These are phyloP conservation scores for Lactarius sp. DNA, from an alignment of 768 basidiomycete genomes.

Conservation along the genomic window DNA sequence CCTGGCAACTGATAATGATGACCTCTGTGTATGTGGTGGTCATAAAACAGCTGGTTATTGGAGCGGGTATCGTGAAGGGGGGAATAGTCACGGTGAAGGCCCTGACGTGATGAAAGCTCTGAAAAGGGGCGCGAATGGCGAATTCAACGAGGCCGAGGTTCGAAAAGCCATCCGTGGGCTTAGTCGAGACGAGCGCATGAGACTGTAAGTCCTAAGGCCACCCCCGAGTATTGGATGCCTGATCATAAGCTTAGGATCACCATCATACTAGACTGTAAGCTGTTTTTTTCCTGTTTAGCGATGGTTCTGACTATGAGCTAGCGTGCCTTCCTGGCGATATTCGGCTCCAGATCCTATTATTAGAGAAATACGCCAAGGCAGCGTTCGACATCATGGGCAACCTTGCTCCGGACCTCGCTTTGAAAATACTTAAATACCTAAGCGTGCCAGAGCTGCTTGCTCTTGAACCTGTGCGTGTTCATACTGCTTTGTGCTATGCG, in stretches of 20 bases:
- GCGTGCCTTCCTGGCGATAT: conserved; percentile 84
- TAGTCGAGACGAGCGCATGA: conserved; percentile 63
- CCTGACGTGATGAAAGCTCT: conserved; percentile 48
- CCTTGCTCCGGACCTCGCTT: conserved; percentile 59
- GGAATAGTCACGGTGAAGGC: conserved; percentile 43
- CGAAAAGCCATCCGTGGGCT: conserved; percentile 58
- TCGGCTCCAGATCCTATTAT: conserved; percentile 71
- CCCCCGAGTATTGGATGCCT: conserved; percentile 20
- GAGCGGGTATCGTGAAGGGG: conserved; percentile 57
- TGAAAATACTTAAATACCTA: conserved; percentile 56
- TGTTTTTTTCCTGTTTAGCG: conserved; percentile 10
- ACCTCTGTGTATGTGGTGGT: conserved; percentile 53
- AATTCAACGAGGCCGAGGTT: conserved; percentile 67
- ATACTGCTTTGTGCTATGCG: not conserved
- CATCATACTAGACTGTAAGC: conserved; percentile 57
- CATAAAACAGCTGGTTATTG: conserved; percentile 62
- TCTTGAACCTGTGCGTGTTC: conserved; percentile 46
- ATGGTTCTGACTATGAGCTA: conserved; percentile 29
- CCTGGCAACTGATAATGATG: conserved; percentile 27
- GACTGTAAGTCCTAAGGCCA: conserved; percentile 49
- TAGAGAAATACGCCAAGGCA: conserved; percentile 78
- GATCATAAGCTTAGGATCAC: conserved; percentile 40
- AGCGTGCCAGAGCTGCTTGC: conserved; percentile 58
- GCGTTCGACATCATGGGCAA: conserved; percentile 79
- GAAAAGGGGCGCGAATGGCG: conserved; percentile 44